Base-by-base conservation (phyloP, 306 rosid genomes). In the Vachellia pachyceras region DNA sequence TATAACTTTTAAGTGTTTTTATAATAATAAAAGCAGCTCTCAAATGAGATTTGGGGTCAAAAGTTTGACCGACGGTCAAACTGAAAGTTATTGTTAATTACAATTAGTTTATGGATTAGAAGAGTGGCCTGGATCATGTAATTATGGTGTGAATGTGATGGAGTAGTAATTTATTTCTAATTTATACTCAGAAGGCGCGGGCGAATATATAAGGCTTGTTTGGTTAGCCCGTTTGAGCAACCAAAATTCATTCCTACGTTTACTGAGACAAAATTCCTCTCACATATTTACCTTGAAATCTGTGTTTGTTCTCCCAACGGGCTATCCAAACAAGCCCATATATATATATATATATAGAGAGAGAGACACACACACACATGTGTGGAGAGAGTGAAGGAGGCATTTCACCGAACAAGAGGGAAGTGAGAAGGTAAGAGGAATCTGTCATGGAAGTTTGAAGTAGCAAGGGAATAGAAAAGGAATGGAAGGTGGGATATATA, bases 381-480 rank as follows among this genome's bases (percentile, higher is more conserved):
- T 29, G 33, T 29, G n/a, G n/a, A 52, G 61, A 20, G 61, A 3
- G 18, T 9, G 13, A 36, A 37, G 17, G 15, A 23, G 55, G 7
- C 35, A 69, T n/a, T 35, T 12, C 50, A 69, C 74, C 22, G 47
- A 57, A 68, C 63, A 33, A 57, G 36, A 4, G 55, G 42, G n/a
- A 3, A 37, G 14, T 15, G 11, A 45, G 37, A 73, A 72, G 57
- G 47, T 15, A 25, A 49, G 52, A 69, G 47, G 41, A 68, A 88
- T 89, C 88, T 89, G 82, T 87, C 54, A 70, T 87, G 70, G 90
- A 82, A 88, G 91, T 90, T 80, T 88, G 93, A 80, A 85, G 79
- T 46, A 85, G 83, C 66, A 76, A 39, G 79, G 82, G 89, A 84
- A 85, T 75, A 46, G 78, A 82, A 84, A 79, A 79, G 83, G 86